These are phyloP conservation scores for Euphorbia peplus DNA, from an alignment of 345 rosid species.

Conservation along the genomic window DNA sequence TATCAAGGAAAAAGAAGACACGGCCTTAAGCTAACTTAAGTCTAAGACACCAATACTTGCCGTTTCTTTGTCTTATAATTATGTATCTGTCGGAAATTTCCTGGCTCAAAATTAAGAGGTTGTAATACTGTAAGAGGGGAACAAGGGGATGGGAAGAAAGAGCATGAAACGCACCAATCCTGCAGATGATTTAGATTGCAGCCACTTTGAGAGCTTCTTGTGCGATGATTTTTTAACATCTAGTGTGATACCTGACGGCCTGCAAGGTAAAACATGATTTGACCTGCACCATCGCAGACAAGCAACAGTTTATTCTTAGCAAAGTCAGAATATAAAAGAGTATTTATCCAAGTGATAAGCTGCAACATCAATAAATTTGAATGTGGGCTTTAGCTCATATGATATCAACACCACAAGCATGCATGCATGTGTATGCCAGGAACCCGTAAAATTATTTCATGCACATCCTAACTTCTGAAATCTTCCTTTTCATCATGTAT, in stretches of 20 bases:
- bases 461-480: neutral
- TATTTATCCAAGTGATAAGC: no score
- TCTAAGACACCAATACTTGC: neutral
- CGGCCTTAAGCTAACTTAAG: neutral
- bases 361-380: neutral
- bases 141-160: neutral
- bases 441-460: neutral
- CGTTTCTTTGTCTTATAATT: neutral
- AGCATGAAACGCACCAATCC: constrained; percentile 59
- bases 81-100: neutral
- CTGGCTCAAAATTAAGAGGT: neutral
- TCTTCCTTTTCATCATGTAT: neutral
- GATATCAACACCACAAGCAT: neutral
- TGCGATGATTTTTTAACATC: constrained; percentile 91
- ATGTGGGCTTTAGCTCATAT: neutral
- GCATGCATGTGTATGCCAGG: neutral
- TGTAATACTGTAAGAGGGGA: neutral
- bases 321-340: neutral
- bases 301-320: neutral
- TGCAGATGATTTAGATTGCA: constrained; percentile 73
- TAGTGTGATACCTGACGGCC: constrained; percentile 73
- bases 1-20: neutral
- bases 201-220: constrained; percentile 94
- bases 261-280: constrained; percentile 78
- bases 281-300: constrained; percentile 52